Conservation (phyloP, 2,329 filamentous ascomycete genomes). For the Fusarium redolens region DNA sequence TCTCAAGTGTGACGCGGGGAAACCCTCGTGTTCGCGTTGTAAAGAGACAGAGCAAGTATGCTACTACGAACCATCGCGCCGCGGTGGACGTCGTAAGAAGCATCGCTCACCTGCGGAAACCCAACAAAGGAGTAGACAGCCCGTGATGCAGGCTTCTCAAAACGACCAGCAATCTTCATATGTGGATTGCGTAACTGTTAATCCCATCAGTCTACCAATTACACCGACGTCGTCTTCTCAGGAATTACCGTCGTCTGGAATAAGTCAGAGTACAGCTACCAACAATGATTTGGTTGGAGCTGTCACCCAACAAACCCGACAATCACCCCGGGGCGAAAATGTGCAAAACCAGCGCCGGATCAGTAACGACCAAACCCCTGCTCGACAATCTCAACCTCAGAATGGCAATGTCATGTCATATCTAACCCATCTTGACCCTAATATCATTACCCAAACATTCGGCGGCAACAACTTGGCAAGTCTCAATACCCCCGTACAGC, state of each 20-base stretch:
- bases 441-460: conserved; percentile 1
- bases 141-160: not conserved
- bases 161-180: not conserved
- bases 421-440: conserved; percentile 5
- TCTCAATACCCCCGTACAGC: not conserved
- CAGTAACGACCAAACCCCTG: not conserved
- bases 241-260: not conserved
- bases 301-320: not conserved
- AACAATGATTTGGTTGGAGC: not conserved
- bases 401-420: conserved; percentile 11
- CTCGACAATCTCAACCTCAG: not conserved
- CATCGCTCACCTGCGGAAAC: not conserved
- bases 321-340: not conserved
- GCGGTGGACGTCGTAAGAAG: conserved; percentile 34
- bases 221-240: conserved; percentile 6
- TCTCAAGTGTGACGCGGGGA: conserved; percentile 40
- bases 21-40: conserved; percentile 37
- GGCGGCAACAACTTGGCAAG: not conserved
- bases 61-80: conserved; percentile 39
- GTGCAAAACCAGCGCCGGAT: not conserved
- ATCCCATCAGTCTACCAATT: conserved; percentile 5
- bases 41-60: conserved; percentile 14
- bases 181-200: conserved; percentile 7
- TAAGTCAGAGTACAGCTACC: not conserved
- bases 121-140: not conserved